A percentile compares a stretch with the other conserved stretches of the same genome.
These are phyloP conservation scores for Aspergillus sclerotiicarbonarius DNA, from an alignment of 495 filamentous ascomycete genomes.

Conservation along the genomic window DNA sequence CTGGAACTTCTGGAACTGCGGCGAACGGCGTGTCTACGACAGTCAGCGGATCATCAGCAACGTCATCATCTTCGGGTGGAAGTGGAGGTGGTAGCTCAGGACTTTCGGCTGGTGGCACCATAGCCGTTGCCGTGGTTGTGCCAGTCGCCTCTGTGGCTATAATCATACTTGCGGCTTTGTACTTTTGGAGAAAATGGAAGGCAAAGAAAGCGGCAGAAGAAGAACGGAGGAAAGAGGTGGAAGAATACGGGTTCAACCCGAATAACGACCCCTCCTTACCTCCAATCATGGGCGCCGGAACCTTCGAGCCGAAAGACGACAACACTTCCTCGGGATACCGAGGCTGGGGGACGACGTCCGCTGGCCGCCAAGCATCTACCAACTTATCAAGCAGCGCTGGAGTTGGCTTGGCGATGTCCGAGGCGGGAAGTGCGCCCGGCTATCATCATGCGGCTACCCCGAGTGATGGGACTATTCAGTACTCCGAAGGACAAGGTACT, in stretches of 20 bases:
- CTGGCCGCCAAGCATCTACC: slow-evolving; percentile 78
- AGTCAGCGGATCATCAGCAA: slow-evolving; percentile 27
- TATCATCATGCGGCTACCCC: slow-evolving; percentile 64
- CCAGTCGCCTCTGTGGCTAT: slow-evolving; percentile 87
- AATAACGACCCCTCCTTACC: slow-evolving; percentile 87
- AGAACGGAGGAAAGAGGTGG: slow-evolving; percentile 86
- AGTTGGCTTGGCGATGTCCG: slow-evolving; percentile 71
- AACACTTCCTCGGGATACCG: slow-evolving; percentile 67
- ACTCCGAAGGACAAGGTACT: slow-evolving; percentile 65
- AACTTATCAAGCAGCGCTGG: slow-evolving; percentile 78
- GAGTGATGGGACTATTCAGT: slow-evolving; percentile 59
- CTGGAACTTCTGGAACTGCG: slow-evolving; percentile 14
- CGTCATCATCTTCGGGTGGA: slow-evolving; percentile 22
- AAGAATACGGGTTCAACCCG: slow-evolving; percentile 95
- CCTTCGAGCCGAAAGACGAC: slow-evolving; percentile 62
- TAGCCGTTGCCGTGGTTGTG: slow-evolving; percentile 90
- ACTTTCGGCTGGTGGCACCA: slow-evolving; percentile 62
- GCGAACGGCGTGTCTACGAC: slow-evolving; percentile 25
- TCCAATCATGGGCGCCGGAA: slow-evolving; percentile 52
- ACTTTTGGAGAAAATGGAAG: slow-evolving; percentile 84
- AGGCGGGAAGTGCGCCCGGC: slow-evolving; percentile 53
- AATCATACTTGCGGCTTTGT: slow-evolving; percentile 71
- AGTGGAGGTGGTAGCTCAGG: slow-evolving; percentile 36
- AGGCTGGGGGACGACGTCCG: slow-evolving; percentile 92
- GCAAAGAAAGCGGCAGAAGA: slow-evolving; percentile 82